Evolutionary conservation across 495 filamentous ascomycete species (phyloP), one percentile per base, ranked within the genome.

Genomic region (Hypoxylon subgilvum): DNA sequence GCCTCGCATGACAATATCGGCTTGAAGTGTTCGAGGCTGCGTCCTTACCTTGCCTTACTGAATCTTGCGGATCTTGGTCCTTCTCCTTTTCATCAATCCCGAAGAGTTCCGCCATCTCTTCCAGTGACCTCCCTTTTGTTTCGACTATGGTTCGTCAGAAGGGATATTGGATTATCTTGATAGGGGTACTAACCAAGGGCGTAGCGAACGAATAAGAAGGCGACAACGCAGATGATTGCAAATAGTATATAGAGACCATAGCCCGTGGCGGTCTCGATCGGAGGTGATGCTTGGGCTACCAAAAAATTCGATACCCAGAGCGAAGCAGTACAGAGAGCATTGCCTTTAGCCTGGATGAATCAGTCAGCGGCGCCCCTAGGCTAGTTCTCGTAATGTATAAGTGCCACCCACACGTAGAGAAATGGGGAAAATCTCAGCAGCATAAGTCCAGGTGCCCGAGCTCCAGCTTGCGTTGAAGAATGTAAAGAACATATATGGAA

Each of bases 391-490:
- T 19, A 14, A 25, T 16, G 28, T 30, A 27, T 4, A 27, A 27
- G 23, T 4, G 3, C 3, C 16, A 41, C 56, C 40, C 25, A 45
- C 66, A 34, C 40, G 38, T 21, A 59, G 22, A 14, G 53, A 50
- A 14, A 69, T 58, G 14, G 66, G 66, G 47, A 69, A 69, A 28
- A 69, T 69, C 35, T 66, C 66, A 6, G 66, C 54, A 8, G 63
- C 63, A 41, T 69, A 69, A 8, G 63, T 51, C 66, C 66, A 69
- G 6, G 58, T 60, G 19, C 66, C 66, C 1, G 60, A 52, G 31
- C 63, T 61, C 66, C 66, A 69, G 38, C 66, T 69, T 35, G 63
- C 45, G 32, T 69, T 69, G 31, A 69, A 69, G 38, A 69, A 69
- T 1, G 60, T 61, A 21, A 55, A 69, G 25, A 69, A 69, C 27